Evolutionary conservation across 495 filamentous ascomycete species (phyloP), one percentile per base, ranked within the genome.

Genomic region (Podospora conica): DNA sequence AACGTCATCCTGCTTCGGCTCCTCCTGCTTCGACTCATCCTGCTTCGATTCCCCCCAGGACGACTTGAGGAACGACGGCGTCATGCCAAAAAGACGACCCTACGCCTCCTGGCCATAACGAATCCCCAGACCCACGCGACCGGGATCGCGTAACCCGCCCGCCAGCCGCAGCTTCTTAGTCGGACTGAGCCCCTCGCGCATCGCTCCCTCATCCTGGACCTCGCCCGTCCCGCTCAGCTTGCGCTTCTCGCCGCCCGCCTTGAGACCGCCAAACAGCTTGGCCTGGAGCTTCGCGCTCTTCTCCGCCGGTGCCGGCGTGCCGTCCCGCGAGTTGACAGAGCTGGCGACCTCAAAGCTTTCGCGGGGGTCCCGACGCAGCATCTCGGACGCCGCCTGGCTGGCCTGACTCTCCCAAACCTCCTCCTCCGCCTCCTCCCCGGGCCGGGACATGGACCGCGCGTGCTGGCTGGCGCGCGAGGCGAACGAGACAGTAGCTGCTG

Each of bases 201-300:
- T 57, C 53, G 70, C 57, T 15, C 31, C 64, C 10, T 74, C 76
- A 7, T 77, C 77, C 40, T 74, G 71, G 25, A 75, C 73, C 28
- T 73, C 75, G 22, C 82, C 80, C 66, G 53, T 53, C 2, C 77
- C 80, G 68, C 75, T 82, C 61, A 81, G 82, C 74, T 86, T 87
- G 58, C 88, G 83, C 80, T 91, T 91, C 61, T 80, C 82, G 23
- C 77, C 75, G n/a, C 81, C 74, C 75, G 90, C 90, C 66, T 82
- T 85, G 54, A 90, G 78, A 20, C 86, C 84, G 0, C 87, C 87
- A 72, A 88, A 89, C n/a, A 91, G 73, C 74, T 88, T 91, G 18
- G 84, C 84, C 68, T 91, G 89, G 10, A 86, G 79, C 56, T 79
- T 79, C 1, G 77, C 76, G n/a, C 71, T 75, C 65, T 80, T 80